Base-by-base conservation (phyloP, 352 stramenopile species). In the Globisporangium canariense region DNA sequence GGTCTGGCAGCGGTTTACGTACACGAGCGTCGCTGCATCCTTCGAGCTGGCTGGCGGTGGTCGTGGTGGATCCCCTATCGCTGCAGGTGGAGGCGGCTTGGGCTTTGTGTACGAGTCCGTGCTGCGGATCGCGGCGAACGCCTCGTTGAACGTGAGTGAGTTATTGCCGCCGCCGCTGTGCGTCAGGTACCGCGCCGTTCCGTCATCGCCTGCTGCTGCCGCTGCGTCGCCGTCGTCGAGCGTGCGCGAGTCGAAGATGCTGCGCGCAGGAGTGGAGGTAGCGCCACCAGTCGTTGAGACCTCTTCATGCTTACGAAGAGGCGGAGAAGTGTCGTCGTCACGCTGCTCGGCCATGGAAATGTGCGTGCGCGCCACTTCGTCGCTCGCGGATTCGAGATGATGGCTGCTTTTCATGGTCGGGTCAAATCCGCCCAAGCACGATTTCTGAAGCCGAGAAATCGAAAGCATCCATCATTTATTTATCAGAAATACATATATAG, bases 1-100 rank as follows among this genome's bases (percentile, higher is more conserved):
- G 30, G 88, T 83, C 75, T 99, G 97, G 25, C 93, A 80, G 41
- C 87, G 80, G 58, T 85, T 91, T 67, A 92, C 83, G 41, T 78
- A 81, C 54, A 91, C 76, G n/a, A 81, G 71, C 32, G 79, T 79
- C 11, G 81, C 77, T n/a, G 73, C 71, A 20, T 91, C 81, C 7
- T 69, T 67, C 9, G 64, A 46, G 50, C 66, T 70, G 9, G 57
- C 46, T 43, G 55, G 49, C 3, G 62, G 22, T 45, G 14, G 25
- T 30, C 40, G 28, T 62, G 65, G 20, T 47, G 66, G 13, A 62
- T 62, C 40, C 4, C 20, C 62, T 56, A 20, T n/a, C 20, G 55
- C 2, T 36, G 53, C 7, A 18, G 57, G 55, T n/a, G 62, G 52
- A 7, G 67, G 59, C 14, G 47, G 38, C 30, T 62, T 46, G 40